These are phyloP conservation scores for Amphibolis antarctica DNA, from an alignment of 106 monocot species.

Conservation along the genomic window DNA sequence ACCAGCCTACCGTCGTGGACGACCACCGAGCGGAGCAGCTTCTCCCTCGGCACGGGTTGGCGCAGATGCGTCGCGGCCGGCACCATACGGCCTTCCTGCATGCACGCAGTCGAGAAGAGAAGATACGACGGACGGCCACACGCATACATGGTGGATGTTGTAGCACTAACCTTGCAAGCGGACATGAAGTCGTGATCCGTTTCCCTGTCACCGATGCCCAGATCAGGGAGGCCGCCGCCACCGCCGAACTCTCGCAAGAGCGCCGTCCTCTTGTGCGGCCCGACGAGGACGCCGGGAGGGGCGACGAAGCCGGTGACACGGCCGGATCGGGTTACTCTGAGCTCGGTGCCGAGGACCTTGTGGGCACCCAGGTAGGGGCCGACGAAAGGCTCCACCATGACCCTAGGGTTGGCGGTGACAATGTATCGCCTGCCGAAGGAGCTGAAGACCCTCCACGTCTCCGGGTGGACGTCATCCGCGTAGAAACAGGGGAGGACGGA, in stretches of 20 bases:
- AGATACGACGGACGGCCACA: too few species aligned
- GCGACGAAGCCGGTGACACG: conserved; percentile 22
- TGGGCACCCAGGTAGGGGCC: conserved; percentile 21
- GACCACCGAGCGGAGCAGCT: conserved; percentile 22
- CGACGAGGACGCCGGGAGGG: conserved; percentile 16
- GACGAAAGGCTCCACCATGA: conserved; percentile 35
- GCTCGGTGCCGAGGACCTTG: conserved; percentile 31
- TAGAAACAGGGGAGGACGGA: conserved; percentile 26
- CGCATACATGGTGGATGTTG: too few species aligned
- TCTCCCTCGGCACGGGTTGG: conserved; percentile 12
- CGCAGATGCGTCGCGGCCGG: conserved; percentile 2
- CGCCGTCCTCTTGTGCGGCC: conserved; percentile 9
- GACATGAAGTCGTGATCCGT: conserved; percentile 23
- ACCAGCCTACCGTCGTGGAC: conserved; percentile 32
- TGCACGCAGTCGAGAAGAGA: conserved; percentile 4
- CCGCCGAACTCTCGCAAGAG: conserved; percentile 7
- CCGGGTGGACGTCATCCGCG: conserved; percentile 21
- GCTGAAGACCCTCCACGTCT: conserved; percentile 22
- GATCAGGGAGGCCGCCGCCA: conserved; percentile 3
- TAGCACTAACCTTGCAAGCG: conserved; percentile 23
- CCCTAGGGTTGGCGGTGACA: conserved; percentile 24
- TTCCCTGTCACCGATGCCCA: conserved; percentile 22
- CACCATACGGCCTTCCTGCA: conserved; percentile 27
- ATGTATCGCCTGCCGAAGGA: conserved; percentile 15
- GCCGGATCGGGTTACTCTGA: conserved; percentile 20